Evolutionary conservation across 305 asterid genomes (phyloP).

Genomic region (Coffea humblotiana): DNA sequence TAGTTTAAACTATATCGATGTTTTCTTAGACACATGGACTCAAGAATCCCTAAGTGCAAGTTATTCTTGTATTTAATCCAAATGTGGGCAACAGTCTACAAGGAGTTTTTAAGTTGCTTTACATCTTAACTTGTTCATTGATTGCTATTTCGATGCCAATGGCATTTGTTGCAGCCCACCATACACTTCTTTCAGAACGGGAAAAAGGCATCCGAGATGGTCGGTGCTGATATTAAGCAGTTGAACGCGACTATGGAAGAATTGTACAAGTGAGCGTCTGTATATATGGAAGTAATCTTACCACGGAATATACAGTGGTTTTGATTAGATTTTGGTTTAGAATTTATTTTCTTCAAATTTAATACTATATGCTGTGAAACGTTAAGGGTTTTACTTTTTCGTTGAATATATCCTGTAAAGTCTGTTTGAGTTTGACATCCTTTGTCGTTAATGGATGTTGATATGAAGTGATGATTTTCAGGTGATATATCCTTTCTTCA

Average conservation of each 20-base stretch:
- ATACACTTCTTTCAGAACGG: conserved; percentile 85
- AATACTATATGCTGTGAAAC: background rate
- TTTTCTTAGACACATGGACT: no score
- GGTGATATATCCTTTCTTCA: no score
- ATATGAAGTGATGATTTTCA: background rate
- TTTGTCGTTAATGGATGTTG: background rate
- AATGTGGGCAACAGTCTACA: background rate
- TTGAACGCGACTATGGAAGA: conserved; percentile 77
- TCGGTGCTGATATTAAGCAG: conserved; percentile 76
- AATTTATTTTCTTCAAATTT: background rate
- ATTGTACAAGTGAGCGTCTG: conserved; percentile 48
- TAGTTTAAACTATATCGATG: no score
- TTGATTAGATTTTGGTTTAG: background rate
- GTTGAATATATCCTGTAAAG: background rate
- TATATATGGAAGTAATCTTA: background rate
- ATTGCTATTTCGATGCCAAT: conserved; percentile 16
- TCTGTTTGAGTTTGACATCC: background rate
- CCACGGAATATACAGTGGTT: no score
- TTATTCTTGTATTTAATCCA: background rate
- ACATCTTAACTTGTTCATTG: conserved; percentile 2
- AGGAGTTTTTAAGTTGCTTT: background rate
- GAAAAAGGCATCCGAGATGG: conserved; percentile 60
- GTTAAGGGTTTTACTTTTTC: background rate
- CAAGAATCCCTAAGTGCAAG: background rate
- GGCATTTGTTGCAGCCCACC: conserved; percentile 72